phyloP scores from a whole-genome alignment of 768 basidiomycete species.

The Exsudoporus frostii region DNA sequence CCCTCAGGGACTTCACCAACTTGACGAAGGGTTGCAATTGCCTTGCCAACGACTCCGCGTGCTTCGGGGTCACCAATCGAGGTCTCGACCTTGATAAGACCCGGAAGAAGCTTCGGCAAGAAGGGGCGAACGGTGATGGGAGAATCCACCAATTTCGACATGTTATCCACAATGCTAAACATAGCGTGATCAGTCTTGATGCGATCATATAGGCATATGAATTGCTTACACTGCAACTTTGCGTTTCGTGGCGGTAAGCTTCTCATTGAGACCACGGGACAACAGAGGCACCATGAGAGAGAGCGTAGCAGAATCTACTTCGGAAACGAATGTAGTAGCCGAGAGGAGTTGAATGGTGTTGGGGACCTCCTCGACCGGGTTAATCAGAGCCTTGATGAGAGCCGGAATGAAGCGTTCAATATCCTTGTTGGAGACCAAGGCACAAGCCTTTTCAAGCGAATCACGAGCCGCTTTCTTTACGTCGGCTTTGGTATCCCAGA shows the following conservation, averaged over 20 bases:
- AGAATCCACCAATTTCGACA: constrained; percentile 97
- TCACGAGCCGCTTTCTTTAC: constrained; percentile 98
- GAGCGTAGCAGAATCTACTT: constrained; percentile 95
- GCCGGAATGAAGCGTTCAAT: constrained; percentile 96
- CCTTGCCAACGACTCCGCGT: constrained; percentile 85
- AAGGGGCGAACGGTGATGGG: constrained; percentile 94
- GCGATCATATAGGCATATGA: constrained; percentile 5
- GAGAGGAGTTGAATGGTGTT: constrained; percentile 93
- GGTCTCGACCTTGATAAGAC: constrained; percentile 91
- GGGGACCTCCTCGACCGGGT: constrained; percentile 99
- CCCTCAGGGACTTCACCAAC: constrained; percentile 84
- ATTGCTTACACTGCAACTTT: constrained; percentile 90
- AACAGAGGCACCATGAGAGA: constrained; percentile 97
- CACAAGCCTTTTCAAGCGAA: constrained; percentile 91
- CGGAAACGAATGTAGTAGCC: constrained; percentile 98
- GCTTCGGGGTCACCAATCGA: constrained; percentile 98
- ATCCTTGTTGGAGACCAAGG: constrained; percentile 97
- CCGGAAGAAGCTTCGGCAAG: constrained; percentile 92
- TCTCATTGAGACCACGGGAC: constrained; percentile 90
- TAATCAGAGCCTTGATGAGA: constrained; percentile 95
- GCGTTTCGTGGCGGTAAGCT: constrained; percentile 93
- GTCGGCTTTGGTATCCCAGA: constrained; percentile 98
- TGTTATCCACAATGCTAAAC: constrained; percentile 90
- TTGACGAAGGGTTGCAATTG: constrained; percentile 93
- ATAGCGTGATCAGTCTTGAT: constrained; percentile 18